Percentiles rank a stretch among this genome's conserved stretches.
These are phyloP conservation scores for Aspergillus niger DNA, from an alignment of 2,329 filamentous ascomycete species.

Conservation along the genomic window DNA sequence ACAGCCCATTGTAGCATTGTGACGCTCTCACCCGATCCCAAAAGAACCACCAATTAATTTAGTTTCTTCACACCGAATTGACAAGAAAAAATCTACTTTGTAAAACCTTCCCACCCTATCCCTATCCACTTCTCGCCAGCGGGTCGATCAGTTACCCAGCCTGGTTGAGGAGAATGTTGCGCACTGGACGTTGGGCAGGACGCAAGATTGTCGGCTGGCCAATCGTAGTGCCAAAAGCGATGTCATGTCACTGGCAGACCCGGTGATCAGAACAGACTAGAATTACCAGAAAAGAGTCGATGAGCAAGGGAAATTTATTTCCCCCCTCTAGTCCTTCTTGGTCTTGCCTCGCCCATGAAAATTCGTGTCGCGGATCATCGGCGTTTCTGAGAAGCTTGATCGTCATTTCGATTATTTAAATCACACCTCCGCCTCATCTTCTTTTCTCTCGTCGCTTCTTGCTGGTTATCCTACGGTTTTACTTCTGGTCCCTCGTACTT, in stretches of 20 bases:
- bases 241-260: conserved; percentile 18
- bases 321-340: neutral
- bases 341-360: neutral
- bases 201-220: conserved; percentile 9
- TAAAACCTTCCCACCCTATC: neutral
- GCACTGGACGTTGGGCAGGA: conserved; percentile 19
- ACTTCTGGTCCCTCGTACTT: neutral
- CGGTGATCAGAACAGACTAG: neutral
- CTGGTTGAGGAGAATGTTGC: conserved; percentile 4
- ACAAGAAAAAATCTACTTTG: neutral
- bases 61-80: neutral
- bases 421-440: neutral
- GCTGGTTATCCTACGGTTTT: neutral
- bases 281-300: neutral
- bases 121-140: neutral
- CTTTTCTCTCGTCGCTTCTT: neutral
- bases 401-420: conserved; percentile 11
- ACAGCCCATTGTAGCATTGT: no score
- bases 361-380: neutral
- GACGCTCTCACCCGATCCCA: no score
- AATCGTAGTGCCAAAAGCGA: conserved; percentile 5
- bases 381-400: neutral
- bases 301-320: neutral
- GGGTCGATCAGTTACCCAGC: conserved; percentile 16
- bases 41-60: no score